Evolutionary conservation across 2,329 filamentous ascomycete species (phyloP), one percentile per base, ranked within the genome.

Genomic region (Biscogniauxia mediterranea): DNA sequence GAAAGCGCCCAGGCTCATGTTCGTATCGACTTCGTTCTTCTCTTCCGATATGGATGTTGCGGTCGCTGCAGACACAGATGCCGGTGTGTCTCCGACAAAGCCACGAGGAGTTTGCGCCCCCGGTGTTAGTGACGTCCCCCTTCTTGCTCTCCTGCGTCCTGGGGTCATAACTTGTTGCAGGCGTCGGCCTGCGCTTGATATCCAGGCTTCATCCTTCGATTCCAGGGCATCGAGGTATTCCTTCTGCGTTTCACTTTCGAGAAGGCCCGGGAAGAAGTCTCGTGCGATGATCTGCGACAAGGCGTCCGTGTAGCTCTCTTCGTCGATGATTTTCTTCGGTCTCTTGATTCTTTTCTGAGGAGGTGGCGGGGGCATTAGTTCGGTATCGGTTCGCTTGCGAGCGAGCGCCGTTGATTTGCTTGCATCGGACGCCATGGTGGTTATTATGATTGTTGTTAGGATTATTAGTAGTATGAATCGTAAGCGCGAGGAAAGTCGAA

Each of bases 221-320:
- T 96, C 93, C 8, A 98, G 78, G 0, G 95, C 95, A 71, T 96
- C 89, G 28, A 99, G 81, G 69, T 97, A 98, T 70, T 99, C 95
- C 73, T 93, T 89, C 74, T 97, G 93, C 0, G 89, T 89, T 69
- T 96, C 88, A 15, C 88, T 89, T 74, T 98, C 93, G 4, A 93
- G 80, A 0, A 99, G 82, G 0, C 94, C 95, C 0, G 95, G 95
- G 71, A 98, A 99, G 80, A 96, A 99, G 80, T 99, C 95, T 66
- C 95, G 88, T 9, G 92, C 92, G 65, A 99, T 97, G 73, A 99
- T 98, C 68, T 95, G 89, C 0, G 93, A 97, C 26, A 99, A 82
- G 0, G 91, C 90, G 61, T 93, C 88, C 1, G 92, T 95, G 76
- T 99, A 99, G 57, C 90, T 88, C 68, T 99, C 94, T 81, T 99